Evolutionary conservation across 306 rosid genomes (phyloP).

Genomic region (Cicer pinnatifidum): DNA sequence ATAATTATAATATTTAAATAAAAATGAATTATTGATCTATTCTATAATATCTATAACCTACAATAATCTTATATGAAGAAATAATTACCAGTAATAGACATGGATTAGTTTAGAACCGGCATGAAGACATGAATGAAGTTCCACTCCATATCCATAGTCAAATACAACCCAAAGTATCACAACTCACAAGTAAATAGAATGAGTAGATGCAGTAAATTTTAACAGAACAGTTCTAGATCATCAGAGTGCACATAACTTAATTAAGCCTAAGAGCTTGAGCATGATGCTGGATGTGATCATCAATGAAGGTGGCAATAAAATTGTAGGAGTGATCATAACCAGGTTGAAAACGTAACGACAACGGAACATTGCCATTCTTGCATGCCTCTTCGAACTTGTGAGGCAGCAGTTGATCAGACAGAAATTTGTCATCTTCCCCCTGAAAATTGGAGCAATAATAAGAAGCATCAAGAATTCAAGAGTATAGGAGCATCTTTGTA

Average conservation of each 20-base stretch:
- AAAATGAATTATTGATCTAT: too few species aligned
- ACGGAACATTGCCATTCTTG: conserved; percentile 67
- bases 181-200: conserved; percentile 19
- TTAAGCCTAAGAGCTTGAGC: conserved; percentile 80
- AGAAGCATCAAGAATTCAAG: conserved; percentile 8
- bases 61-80: neutral
- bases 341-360: conserved; percentile 70
- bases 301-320: conserved; percentile 86
- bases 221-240: conserved; percentile 34
- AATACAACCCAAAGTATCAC: conserved; percentile 13
- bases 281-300: conserved; percentile 90
- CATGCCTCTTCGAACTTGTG: conserved; percentile 85
- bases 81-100: neutral
- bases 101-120: neutral
- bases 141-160: conserved; percentile 28
- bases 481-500: neutral
- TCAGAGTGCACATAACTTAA: conserved; percentile 49
- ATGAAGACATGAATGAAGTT: conserved; percentile 26
- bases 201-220: conserved; percentile 20
- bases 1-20: neutral
- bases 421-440: conserved; percentile 87
- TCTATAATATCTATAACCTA: neutral
- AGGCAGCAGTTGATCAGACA: conserved; percentile 75
- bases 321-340: conserved; percentile 86
- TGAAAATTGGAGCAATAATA: conserved; percentile 44